Base-by-base conservation (phyloP, 306 rosid species). In the Sicyos baderoa region DNA sequence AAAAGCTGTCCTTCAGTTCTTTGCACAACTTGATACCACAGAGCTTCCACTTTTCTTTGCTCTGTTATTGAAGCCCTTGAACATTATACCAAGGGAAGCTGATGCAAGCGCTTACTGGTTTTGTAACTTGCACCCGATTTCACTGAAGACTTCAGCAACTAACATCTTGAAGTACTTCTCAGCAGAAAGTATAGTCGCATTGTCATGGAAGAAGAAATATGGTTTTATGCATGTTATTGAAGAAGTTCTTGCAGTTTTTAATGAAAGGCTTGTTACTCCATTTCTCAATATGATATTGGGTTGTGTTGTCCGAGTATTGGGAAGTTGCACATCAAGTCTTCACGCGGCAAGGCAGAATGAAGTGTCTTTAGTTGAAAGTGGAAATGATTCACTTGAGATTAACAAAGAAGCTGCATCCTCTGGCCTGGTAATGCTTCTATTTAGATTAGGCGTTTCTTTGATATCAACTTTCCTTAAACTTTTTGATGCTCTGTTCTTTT, bases 31-130 rank as follows among this genome's bases (percentile, higher is more conserved):
- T 78, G 98, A 93, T 74, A 84, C 84, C 61, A 52, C 53, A 40
- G 96, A 93, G 83, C 87, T 89, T 69, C 94, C 98, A 32, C 88
- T 89, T 78, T 93, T 93, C 87, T 89, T 89, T 66, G 84, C 85
- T 7, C 76, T 89, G 76, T 76, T 93, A 73, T 78, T 93, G 80
- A 93, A 85, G 76, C 94, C 98, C 40, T 70, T 89, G 88, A 92
- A 82, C 62, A 86, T 85, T 74, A 78, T 84, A 52, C 22, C 80
- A 45, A 64, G 52, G 79, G 83, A 80, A 75, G 62, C 72, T 71
- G 93, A 88, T 77, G 83, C 80, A 65, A 68, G 82, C 72, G 80
- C 87, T 68, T 79, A 86, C 61, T 78, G 86, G 88, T 85, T 86
- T 75, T 84, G 89, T 95, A 82, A 83, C 77, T 79, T 68, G 56